Evolutionary conservation across 495 filamentous ascomycete species (phyloP).

Genomic region (Pyronema domesticum): DNA sequence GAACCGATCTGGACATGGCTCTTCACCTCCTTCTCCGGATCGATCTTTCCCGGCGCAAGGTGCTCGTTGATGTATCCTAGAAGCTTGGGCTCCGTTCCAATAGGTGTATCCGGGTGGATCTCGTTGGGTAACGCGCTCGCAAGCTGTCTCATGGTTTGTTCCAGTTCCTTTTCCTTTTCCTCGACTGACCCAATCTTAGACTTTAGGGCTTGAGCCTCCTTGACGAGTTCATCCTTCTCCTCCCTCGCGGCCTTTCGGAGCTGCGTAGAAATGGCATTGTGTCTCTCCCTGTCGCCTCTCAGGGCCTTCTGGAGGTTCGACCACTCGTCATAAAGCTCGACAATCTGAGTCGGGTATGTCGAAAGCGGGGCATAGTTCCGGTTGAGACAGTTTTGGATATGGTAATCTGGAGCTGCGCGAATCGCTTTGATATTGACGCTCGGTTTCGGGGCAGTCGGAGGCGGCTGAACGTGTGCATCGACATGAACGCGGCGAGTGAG

Average conservation of each 20-base stretch:
- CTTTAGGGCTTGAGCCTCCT: conserved; percentile 55
- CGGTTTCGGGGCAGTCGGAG: conserved; percentile 60
- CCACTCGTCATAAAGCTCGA: conserved; percentile 49
- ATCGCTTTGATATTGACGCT: conserved; percentile 74
- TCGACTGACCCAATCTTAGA: conserved; percentile 41
- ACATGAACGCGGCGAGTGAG: background rate
- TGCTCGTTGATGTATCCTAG: conserved; percentile 62
- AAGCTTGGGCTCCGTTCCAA: conserved; percentile 39
- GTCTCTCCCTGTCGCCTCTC: conserved; percentile 38
- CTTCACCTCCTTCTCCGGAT: conserved; percentile 31
- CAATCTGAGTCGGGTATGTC: conserved; percentile 48
- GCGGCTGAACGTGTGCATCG: too few relatives aligned
- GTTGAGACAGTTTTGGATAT: conserved; percentile 63
- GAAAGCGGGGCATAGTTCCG: conserved; percentile 63
- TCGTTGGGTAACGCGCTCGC: conserved; percentile 75
- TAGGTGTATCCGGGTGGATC: conserved; percentile 56
- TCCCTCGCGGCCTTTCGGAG: conserved; percentile 28
- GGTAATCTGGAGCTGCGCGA: conserved; percentile 57
- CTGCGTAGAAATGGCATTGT: conserved; percentile 36
- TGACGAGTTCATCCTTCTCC: conserved; percentile 34
- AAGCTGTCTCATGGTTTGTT: conserved; percentile 51
- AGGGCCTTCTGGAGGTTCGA: conserved; percentile 35
- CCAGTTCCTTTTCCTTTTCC: conserved; percentile 38
- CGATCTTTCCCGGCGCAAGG: conserved; percentile 31
- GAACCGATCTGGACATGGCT: conserved; percentile 75